Conservation (phyloP, 495 filamentous ascomycete species). For the Xylaria grammica region DNA sequence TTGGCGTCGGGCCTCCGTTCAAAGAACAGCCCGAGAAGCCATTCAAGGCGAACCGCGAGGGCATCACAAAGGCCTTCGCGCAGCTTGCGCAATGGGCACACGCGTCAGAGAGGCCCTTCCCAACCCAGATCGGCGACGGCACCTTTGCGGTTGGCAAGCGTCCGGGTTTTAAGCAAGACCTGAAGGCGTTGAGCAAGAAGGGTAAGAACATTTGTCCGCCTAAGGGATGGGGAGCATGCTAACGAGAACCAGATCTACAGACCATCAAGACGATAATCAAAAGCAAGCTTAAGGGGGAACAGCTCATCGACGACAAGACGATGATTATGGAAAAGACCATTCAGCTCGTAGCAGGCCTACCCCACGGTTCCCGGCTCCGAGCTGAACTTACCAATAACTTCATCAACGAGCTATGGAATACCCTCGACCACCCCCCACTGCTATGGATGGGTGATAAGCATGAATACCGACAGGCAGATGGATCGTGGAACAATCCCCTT, state of each 20-base stretch:
- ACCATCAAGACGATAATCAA: constrained; percentile 43
- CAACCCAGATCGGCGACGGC: constrained; percentile 69
- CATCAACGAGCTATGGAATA: constrained; percentile 72
- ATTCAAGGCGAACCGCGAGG: constrained; percentile 43
- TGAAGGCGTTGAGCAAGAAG: constrained; percentile 57
- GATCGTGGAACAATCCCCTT: constrained; percentile 62
- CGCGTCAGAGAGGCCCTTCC: constrained; percentile 67
- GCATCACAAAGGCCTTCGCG: constrained; percentile 58
- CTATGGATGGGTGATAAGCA: constrained; percentile 68
- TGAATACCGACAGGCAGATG: constrained; percentile 73
- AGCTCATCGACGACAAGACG: constrained; percentile 74
- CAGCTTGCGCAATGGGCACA: constrained; percentile 69
- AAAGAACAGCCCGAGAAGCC: constrained; percentile 27
- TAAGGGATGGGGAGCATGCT: background rate
- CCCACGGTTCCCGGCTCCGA: constrained; percentile 64
- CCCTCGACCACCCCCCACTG: constrained; percentile 60
- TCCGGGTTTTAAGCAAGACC: constrained; percentile 65
- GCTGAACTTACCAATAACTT: constrained; percentile 71
- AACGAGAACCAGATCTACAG: constrained; percentile 40
- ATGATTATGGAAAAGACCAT: constrained; percentile 81
- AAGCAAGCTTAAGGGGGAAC: constrained; percentile 53
- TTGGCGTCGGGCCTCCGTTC: constrained; percentile 20
- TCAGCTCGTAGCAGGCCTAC: constrained; percentile 72
- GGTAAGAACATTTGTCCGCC: constrained; percentile 33
- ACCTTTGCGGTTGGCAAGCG: constrained; percentile 45